Evolutionary conservation across 1,139 yeast species (phyloP).

Genomic region (Tardiomyces depauwii): DNA sequence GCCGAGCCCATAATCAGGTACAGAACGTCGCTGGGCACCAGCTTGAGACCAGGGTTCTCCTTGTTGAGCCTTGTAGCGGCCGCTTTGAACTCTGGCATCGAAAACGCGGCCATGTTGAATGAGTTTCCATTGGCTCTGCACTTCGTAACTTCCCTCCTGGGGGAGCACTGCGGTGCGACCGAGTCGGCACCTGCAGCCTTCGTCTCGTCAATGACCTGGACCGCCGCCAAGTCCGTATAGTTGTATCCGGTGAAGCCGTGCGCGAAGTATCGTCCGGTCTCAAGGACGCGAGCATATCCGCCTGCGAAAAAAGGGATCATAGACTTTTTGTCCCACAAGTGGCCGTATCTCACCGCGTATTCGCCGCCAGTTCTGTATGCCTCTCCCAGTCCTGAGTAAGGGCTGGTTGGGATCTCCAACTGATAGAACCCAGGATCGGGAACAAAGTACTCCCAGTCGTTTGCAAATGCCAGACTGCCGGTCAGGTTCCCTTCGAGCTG

Average conservation of each 20-base stretch:
- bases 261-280: slow-evolving; percentile 27
- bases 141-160: background rate
- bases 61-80: slow-evolving; percentile 29
- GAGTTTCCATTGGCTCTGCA: background rate
- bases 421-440: background rate
- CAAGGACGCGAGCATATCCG: slow-evolving; percentile 26
- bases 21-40: slow-evolving; percentile 31
- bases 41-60: slow-evolving; percentile 29
- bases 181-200: slow-evolving; percentile 28
- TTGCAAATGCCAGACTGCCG: slow-evolving; percentile 29
- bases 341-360: slow-evolving; percentile 22
- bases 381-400: slow-evolving; percentile 26
- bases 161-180: slow-evolving; percentile 23
- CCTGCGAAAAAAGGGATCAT: slow-evolving; percentile 25
- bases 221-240: slow-evolving; percentile 20
- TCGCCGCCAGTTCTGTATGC: slow-evolving; percentile 21
- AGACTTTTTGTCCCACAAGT: slow-evolving; percentile 22
- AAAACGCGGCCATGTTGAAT: background rate
- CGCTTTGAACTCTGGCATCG: slow-evolving; percentile 19
- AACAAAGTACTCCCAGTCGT: slow-evolving; percentile 20
- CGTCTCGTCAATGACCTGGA: slow-evolving; percentile 26
- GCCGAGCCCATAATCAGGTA: slow-evolving; percentile 39
- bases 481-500: slow-evolving; percentile 13
- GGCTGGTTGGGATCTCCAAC: slow-evolving; percentile 22
- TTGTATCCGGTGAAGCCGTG: slow-evolving; percentile 30